A percentile compares a stretch with the other conserved stretches of the same genome.
Evolutionary conservation across 2,329 filamentous ascomycete species (phyloP).

Genomic region (Botryotinia convoluta): DNA sequence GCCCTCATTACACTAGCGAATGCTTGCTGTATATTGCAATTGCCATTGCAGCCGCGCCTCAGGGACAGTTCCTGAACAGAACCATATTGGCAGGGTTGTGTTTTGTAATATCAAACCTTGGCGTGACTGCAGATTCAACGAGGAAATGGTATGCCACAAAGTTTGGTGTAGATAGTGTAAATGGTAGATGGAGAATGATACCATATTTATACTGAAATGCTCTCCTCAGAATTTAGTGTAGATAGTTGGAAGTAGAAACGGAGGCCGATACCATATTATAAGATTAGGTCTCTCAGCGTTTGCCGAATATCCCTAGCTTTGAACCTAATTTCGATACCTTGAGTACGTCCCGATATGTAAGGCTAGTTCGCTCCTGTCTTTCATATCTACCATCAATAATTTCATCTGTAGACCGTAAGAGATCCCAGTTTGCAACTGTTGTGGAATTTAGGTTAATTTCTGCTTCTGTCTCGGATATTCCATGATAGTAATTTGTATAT

Average conservation of each 20-base stretch:
- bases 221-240: background rate
- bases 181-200: conserved; percentile 71
- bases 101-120: conserved; percentile 78
- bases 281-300: conserved; percentile 25
- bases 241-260: background rate
- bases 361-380: conserved; percentile 63
- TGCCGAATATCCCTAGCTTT: conserved; percentile 52
- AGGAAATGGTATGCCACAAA: conserved; percentile 74
- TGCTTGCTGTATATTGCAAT: conserved; percentile 80
- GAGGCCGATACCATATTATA: background rate
- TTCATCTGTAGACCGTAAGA: conserved; percentile 52
- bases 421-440: conserved; percentile 70
- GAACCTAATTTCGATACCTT: conserved; percentile 72
- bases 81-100: conserved; percentile 67
- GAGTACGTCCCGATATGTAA: conserved; percentile 84
- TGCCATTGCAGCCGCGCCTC: conserved; percentile 69
- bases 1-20: conserved; percentile 90
- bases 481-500: conserved; percentile 71
- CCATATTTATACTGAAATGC: conserved; percentile 58
- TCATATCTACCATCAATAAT: conserved; percentile 53
- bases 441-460: conserved; percentile 62
- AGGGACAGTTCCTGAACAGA: conserved; percentile 62
- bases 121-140: conserved; percentile 74
- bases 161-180: conserved; percentile 66
- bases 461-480: conserved; percentile 63